Evolutionary conservation across 495 filamentous ascomycete genomes (phyloP).

Genomic region (Saxophila tyrrhenica): DNA sequence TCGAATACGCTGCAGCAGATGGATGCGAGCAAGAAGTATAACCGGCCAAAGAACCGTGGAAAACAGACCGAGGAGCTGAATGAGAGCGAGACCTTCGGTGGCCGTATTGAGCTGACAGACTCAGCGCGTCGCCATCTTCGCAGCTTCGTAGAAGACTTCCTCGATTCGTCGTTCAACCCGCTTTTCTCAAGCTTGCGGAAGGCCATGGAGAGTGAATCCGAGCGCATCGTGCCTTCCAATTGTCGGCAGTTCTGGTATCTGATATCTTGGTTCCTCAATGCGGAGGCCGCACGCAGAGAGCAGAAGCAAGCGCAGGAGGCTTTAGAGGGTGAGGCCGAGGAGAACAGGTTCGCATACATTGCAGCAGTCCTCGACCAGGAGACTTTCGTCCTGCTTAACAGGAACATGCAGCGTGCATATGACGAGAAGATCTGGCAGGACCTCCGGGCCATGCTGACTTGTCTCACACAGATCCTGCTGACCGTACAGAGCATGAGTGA

Average conservation of each 20-base stretch:
- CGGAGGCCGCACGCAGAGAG: constrained; percentile 65
- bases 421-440: constrained; percentile 81
- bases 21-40: constrained; percentile 85
- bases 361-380: constrained; percentile 86
- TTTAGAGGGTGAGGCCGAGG: constrained; percentile 35
- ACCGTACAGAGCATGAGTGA: constrained; percentile 90
- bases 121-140: constrained; percentile 61
- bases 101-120: constrained; percentile 52
- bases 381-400: constrained; percentile 77
- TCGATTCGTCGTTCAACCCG: constrained; percentile 94
- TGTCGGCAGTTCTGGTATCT: constrained; percentile 82
- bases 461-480: constrained; percentile 76
- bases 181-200: constrained; percentile 76
- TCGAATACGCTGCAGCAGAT: constrained; percentile 69
- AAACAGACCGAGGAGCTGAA: constrained; percentile 50
- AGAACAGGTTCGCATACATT: constrained; percentile 72
- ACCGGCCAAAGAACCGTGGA: constrained; percentile 55
- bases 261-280: constrained; percentile 86
- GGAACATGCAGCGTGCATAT: constrained; percentile 63
- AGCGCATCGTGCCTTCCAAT: constrained; percentile 63
- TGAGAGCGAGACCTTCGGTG: constrained; percentile 52
- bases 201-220: constrained; percentile 81
- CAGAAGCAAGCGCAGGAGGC: constrained; percentile 18
- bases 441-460: constrained; percentile 78
- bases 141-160: constrained; percentile 80